Evolutionary conservation across 768 basidiomycete species (phyloP).

Genomic region (Rubroboletus satanas): DNA sequence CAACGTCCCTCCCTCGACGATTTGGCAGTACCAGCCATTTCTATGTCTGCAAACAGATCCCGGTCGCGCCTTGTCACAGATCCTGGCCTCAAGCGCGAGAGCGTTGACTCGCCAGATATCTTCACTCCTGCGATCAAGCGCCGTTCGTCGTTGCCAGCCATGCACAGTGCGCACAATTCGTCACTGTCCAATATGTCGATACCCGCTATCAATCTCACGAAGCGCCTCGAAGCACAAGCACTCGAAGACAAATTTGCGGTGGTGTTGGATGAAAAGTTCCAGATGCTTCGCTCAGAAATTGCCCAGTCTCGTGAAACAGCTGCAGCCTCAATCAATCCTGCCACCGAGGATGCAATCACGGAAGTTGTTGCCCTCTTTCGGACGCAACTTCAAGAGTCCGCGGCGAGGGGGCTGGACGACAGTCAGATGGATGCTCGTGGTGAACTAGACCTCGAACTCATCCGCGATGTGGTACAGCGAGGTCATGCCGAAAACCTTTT

Average conservation of each 20-base stretch:
- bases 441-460: slow-evolving; percentile 73
- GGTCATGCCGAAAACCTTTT: slow-evolving; percentile 59
- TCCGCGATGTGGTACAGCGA: slow-evolving; percentile 66
- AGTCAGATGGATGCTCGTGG: slow-evolving; percentile 68
- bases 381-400: slow-evolving; percentile 61
- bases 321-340: slow-evolving; percentile 35
- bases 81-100: slow-evolving; percentile 40
- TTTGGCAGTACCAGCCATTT: slow-evolving; percentile 61
- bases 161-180: slow-evolving; percentile 44
- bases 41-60: slow-evolving; percentile 55
- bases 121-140: slow-evolving; percentile 45
- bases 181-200: slow-evolving; percentile 43
- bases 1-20: slow-evolving; percentile 77
- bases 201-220: slow-evolving; percentile 49
- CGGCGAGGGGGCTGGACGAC: slow-evolving; percentile 53
- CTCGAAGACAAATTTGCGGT: slow-evolving; percentile 58
- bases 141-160: slow-evolving; percentile 55
- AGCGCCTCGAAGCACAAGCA: slow-evolving; percentile 55
- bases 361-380: slow-evolving; percentile 69
- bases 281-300: slow-evolving; percentile 43
- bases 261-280: slow-evolving; percentile 70
- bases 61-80: slow-evolving; percentile 56
- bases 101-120: slow-evolving; percentile 35
- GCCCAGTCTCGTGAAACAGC: slow-evolving; percentile 22
- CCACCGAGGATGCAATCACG: slow-evolving; percentile 58